These are phyloP conservation scores for Blastomyces gilchristii DNA, from an alignment of 2,329 filamentous ascomycete species.

Conservation along the genomic window DNA sequence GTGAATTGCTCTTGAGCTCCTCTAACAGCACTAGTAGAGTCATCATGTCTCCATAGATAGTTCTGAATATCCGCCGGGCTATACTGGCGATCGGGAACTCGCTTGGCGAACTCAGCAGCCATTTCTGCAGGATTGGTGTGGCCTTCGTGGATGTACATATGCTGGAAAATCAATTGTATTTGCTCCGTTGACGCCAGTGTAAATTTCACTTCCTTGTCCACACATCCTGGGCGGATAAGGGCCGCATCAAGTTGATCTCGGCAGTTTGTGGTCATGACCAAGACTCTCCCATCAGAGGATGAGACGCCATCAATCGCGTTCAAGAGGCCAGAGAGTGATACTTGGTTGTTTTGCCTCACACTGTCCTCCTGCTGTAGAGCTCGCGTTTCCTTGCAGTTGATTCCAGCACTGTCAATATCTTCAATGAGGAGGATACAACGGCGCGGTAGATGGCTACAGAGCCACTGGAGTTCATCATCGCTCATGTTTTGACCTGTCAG, in stretches of 20 bases:
- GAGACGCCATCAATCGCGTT: slow-evolving; percentile 63
- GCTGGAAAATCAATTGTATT: background rate
- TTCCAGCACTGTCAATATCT: slow-evolving; percentile 11
- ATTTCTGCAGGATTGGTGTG: slow-evolving; percentile 16
- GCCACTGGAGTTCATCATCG: background rate
- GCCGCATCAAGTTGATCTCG: slow-evolving; percentile 51
- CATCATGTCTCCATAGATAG: slow-evolving; percentile 29
- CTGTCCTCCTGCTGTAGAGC: slow-evolving; percentile 6
- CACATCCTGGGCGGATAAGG: background rate
- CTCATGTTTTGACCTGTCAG: background rate
- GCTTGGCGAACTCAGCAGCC: slow-evolving; percentile 24
- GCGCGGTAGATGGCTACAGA: background rate
- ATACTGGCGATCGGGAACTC: slow-evolving; percentile 26
- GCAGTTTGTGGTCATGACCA: slow-evolving; percentile 64
- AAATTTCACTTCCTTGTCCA: background rate
- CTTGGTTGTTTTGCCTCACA: slow-evolving; percentile 19
- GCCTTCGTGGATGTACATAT: background rate
- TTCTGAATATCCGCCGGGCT: slow-evolving; percentile 35
- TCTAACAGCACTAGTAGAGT: background rate
- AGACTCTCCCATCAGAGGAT: slow-evolving; percentile 57
- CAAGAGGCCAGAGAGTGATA: slow-evolving; percentile 57
- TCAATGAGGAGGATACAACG: background rate
- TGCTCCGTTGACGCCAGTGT: background rate
- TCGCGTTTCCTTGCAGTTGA: slow-evolving; percentile 31
- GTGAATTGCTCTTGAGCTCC: background rate